A percentile compares a stretch with the other conserved stretches of the same genome.
These are phyloP conservation scores for Paraurostyla sp. DNA, from an alignment of 73 alveolate species.

Conservation along the genomic window DNA sequence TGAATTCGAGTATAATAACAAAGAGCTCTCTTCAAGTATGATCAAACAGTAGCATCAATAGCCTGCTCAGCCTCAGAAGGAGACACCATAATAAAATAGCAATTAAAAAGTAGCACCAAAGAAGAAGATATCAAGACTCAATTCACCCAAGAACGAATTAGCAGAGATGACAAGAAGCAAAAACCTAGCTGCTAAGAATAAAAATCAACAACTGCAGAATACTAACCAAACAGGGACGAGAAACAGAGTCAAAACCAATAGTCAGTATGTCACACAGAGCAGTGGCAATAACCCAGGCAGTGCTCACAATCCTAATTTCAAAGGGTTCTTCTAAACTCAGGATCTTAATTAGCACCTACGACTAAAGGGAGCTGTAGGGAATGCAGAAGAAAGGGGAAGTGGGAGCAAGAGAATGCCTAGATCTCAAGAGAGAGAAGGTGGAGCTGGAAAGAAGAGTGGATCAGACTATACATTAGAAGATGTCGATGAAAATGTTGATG, in stretches of 20 bases:
- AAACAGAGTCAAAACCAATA: slow-evolving; percentile 30
- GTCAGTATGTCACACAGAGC: background rate
- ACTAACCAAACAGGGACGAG: background rate
- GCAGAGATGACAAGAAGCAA: background rate
- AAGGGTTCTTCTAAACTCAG: slow-evolving; percentile 6
- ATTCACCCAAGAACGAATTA: slow-evolving; percentile 34
- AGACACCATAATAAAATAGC: background rate
- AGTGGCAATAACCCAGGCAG: background rate
- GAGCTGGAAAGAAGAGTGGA: background rate
- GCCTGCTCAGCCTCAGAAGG: too few species aligned
- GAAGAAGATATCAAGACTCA: slow-evolving; percentile 28
- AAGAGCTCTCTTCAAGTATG: background rate
- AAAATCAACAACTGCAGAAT: background rate
- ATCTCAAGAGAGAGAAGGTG: slow-evolving; percentile 23
- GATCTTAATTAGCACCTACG: background rate
- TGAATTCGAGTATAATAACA: background rate
- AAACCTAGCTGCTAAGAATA: background rate
- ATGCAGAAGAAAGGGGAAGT: background rate
- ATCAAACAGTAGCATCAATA: too few species aligned
- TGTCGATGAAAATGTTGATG: slow-evolving; percentile 51
- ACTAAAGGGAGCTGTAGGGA: background rate
- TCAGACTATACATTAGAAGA: slow-evolving; percentile 48
- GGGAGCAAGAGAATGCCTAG: slow-evolving; percentile 17
- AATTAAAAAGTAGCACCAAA: background rate
- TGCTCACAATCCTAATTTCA: too few species aligned